Percentiles rank a stretch among this genome's conserved stretches.
Conservation (phyloP, 176 grass and related monocot species). For the Avena insularis region DNA sequence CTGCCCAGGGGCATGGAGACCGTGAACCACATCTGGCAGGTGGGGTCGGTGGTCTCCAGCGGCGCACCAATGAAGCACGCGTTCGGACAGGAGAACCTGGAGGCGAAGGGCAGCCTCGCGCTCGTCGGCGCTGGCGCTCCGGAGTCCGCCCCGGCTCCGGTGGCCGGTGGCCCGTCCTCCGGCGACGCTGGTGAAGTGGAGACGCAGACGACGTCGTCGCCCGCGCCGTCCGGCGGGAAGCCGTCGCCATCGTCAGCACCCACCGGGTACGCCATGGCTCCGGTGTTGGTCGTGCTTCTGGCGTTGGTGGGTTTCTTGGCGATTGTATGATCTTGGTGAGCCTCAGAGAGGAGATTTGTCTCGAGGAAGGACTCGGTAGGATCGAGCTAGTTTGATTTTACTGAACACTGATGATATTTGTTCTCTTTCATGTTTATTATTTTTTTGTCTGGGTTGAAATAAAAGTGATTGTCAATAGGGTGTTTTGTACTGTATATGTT, state of each 20-base stretch:
- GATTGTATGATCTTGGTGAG: not conserved
- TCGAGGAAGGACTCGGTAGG: not conserved
- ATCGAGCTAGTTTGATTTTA: slow-evolving; percentile 1
- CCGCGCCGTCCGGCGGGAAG: slow-evolving; percentile 21
- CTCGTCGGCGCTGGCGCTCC: slow-evolving; percentile 37
- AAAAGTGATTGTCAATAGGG: not conserved
- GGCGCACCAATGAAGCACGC: slow-evolving; percentile 60
- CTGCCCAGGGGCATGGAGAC: slow-evolving; percentile 33
- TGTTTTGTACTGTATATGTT: not conserved
- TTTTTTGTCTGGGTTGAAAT: not conserved
- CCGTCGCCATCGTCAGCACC: not conserved
- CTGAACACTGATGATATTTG: not conserved
- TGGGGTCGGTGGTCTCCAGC: slow-evolving; percentile 43
- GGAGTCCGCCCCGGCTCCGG: slow-evolving; percentile 22
- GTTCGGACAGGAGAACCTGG: slow-evolving; percentile 50
- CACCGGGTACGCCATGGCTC: not conserved
- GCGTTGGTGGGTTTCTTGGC: slow-evolving; percentile 37
- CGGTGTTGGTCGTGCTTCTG: slow-evolving; percentile 5
- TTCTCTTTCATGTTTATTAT: not conserved
- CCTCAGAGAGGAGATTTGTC: not conserved
- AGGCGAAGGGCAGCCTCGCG: slow-evolving; percentile 36
- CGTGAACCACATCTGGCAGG: slow-evolving; percentile 88
- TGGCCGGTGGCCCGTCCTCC: not conserved
- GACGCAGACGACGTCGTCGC: not conserved
- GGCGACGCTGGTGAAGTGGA: not conserved